Percentiles rank a stretch among this genome's conserved stretches.
phyloP scores from a whole-genome alignment of 176 grass and related monocot species.

The Bonia amplexicaulis region DNA sequence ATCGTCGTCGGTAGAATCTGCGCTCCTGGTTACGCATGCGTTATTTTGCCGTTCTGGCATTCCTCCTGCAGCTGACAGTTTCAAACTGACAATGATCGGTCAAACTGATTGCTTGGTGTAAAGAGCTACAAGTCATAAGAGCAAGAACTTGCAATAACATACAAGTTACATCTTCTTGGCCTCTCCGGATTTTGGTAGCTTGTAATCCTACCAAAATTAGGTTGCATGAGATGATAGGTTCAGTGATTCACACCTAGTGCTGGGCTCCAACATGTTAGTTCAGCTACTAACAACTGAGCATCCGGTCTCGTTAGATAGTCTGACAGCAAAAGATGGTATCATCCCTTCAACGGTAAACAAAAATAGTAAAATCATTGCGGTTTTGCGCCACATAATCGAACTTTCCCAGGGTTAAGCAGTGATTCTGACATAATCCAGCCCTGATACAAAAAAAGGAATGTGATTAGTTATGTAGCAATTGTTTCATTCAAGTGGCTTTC shows the following conservation, averaged over 20 bases:
- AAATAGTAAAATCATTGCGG: conserved; percentile 40
- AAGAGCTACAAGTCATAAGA: not conserved
- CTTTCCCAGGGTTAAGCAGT: conserved; percentile 75
- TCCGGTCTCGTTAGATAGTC: conserved; percentile 4
- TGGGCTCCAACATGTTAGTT: conserved; percentile 30
- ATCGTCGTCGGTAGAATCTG: not conserved
- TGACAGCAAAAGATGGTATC: not conserved
- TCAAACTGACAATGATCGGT: not conserved
- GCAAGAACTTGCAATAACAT: not conserved
- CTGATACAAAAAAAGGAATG: conserved; percentile 38
- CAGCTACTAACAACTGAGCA: conserved; percentile 31
- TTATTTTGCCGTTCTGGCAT: not conserved
- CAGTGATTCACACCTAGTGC: conserved; percentile 12
- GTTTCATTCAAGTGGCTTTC: not conserved
- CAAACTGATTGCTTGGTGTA: not conserved
- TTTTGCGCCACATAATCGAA: conserved; percentile 46
- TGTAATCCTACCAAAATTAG: not conserved
- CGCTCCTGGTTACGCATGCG: not conserved
- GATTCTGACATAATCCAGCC: conserved; percentile 95
- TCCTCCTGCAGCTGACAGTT: not conserved
- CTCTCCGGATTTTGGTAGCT: conserved; percentile 12
- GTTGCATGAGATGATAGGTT: not conserved
- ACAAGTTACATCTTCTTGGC: not conserved
- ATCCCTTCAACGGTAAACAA: not conserved
- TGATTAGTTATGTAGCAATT: conserved; percentile 5